Conservation (phyloP, 2,329 filamentous ascomycete genomes). For the Arthrocladium fulminans region DNA sequence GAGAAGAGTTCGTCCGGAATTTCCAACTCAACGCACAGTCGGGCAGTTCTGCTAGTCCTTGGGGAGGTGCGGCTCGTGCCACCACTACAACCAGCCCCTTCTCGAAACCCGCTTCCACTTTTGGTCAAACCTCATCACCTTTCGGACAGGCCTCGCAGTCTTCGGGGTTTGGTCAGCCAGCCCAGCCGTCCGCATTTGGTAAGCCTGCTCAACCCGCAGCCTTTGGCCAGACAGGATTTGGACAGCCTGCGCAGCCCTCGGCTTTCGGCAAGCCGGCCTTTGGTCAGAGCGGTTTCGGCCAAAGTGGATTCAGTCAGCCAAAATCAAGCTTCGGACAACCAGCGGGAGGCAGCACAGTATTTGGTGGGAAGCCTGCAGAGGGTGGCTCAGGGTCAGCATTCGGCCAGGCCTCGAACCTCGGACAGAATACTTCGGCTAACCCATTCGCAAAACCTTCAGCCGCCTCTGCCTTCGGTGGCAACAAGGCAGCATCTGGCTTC, state of each 20-base stretch:
- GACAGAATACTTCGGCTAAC: background rate
- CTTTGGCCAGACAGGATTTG: constrained; percentile 24
- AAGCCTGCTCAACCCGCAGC: constrained; percentile 19
- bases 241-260: constrained; percentile 18
- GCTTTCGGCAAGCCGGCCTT: constrained; percentile 34
- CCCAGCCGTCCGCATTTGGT: constrained; percentile 24
- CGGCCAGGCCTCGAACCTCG: constrained; percentile 22
- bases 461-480: constrained; percentile 23
- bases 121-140: constrained; percentile 26
- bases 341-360: constrained; percentile 20
- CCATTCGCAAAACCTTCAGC: background rate
- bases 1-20: constrained; percentile 25
- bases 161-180: constrained; percentile 35
- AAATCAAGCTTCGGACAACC: constrained; percentile 16
- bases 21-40: background rate
- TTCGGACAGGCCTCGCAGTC: constrained; percentile 29
- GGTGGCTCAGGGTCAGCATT: constrained; percentile 21
- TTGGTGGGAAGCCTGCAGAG: constrained; percentile 27
- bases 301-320: constrained; percentile 1
- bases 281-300: constrained; percentile 17
- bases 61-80: constrained; percentile 1
- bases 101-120: constrained; percentile 26
- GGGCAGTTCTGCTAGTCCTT: background rate
- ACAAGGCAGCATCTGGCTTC: constrained; percentile 26
- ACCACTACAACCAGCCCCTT: constrained; percentile 17